Evolutionary conservation across 2,329 filamentous ascomycete species (phyloP).

Genomic region (Aspergillus ochraceus): DNA sequence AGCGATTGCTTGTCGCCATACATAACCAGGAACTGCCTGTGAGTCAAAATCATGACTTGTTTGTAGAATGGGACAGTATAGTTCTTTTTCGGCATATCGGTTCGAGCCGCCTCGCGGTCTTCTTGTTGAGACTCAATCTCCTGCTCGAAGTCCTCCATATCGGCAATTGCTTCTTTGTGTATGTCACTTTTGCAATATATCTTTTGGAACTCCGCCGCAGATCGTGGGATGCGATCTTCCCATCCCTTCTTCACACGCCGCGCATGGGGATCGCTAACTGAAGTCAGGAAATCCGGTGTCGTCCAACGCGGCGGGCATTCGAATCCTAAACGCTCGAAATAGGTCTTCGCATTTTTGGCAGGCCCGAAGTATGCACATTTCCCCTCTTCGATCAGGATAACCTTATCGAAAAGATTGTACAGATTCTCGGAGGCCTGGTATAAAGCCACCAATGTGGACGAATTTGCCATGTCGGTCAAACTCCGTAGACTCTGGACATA

Average conservation of each 20-base stretch:
- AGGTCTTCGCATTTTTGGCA: slow-evolving; percentile 62
- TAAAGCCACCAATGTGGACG: slow-evolving; percentile 66
- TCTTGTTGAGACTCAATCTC: slow-evolving; percentile 44
- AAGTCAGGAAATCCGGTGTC: slow-evolving; percentile 75
- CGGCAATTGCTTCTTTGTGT: slow-evolving; percentile 44
- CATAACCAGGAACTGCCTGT: slow-evolving; percentile 55
- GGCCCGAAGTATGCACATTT: slow-evolving; percentile 72
- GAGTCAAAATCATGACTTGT: slow-evolving; percentile 56
- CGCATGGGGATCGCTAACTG: slow-evolving; percentile 65
- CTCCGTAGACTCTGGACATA: slow-evolving; percentile 68
- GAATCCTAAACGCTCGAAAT: slow-evolving; percentile 72
- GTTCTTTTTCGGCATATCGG: slow-evolving; percentile 49
- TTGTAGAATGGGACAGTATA: slow-evolving; percentile 54
- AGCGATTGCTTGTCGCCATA: slow-evolving; percentile 54
- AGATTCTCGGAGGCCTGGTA: slow-evolving; percentile 64
- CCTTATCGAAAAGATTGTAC: slow-evolving; percentile 65
- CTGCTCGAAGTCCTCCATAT: slow-evolving; percentile 56
- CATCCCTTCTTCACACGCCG: slow-evolving; percentile 48
- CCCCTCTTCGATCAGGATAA: slow-evolving; percentile 66
- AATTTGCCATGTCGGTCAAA: slow-evolving; percentile 63
- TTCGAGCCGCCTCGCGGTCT: slow-evolving; percentile 42
- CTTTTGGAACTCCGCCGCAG: slow-evolving; percentile 56
- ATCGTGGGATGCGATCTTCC: slow-evolving; percentile 53
- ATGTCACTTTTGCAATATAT: slow-evolving; percentile 51
- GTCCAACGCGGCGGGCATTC: slow-evolving; percentile 70